Base-by-base conservation (phyloP, 208 protist genomes). In the Trypanosoma theileri region DNA sequence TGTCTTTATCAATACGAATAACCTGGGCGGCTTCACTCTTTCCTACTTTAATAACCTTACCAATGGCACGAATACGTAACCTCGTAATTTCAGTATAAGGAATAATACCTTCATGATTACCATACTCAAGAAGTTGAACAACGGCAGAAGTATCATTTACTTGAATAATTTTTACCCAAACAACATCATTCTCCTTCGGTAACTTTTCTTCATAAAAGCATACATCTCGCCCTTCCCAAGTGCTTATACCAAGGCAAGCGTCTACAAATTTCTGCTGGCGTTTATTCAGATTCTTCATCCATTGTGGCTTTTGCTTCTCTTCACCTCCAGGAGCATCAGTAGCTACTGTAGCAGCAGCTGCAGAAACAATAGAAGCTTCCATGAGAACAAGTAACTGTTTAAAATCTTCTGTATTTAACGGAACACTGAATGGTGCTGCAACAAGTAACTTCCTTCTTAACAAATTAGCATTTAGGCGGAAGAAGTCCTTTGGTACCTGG, bases 41-140 rank as follows among this genome's bases (percentile, higher is more conserved):
- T 24, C 98, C 98, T 17, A 99, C 98, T 72, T 98, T 97, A 58
- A 99, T 98, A n/a, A 99, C 81, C 80, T 99, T 99, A 60, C 97
- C 96, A 78, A 99, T 97, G 1, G 98, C 99, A 66, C 98, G 94
- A 74, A 99, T 99, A 77, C 98, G 96, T 53, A 95, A 81, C 35
- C 98, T 74, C 45, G 96, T 98, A 21, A 99, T 86, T 84, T 99
- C 98, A 21, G 96, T 98, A 59, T 98, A 94, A 9, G 98, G 89
- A 80, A 99, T 99, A 87, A 99, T 99, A 65, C 98, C 98, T 75
- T 99, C 98, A 28, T 95, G 95, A 78, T 99, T 98, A 71, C 98
- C 92, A 75, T 99, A 99, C 82, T 99, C 98, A 17, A 99, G 75
- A 13, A 99, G 88, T 59, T 89, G 82, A 31, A 98, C 97, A 46